Conservation (phyloP, 2,329 filamentous ascomycete species). For the Aspergillus jensenii region DNA sequence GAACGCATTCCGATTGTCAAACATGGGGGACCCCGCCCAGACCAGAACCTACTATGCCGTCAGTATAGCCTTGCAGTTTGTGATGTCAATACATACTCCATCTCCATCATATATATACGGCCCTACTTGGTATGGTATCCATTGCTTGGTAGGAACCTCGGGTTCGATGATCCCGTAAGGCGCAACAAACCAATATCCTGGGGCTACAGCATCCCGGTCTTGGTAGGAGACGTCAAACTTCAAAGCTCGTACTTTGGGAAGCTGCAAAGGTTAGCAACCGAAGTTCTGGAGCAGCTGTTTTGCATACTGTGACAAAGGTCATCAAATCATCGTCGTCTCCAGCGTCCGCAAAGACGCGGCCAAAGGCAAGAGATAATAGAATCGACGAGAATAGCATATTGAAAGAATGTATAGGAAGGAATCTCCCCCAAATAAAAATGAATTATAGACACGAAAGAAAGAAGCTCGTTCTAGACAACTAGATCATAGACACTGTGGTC, state of each 20-base stretch:
- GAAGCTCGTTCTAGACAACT: neutral
- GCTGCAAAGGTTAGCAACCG: slow-evolving; percentile 16
- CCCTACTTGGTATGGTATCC: slow-evolving; percentile 46
- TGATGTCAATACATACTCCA: slow-evolving; percentile 33
- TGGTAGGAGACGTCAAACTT: slow-evolving; percentile 30
- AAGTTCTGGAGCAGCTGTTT: neutral
- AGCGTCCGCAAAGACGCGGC: slow-evolving; percentile 22
- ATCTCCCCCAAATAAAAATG: slow-evolving; percentile 8
- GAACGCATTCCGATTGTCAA: slow-evolving; percentile 49
- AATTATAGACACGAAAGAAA: slow-evolving; percentile 11
- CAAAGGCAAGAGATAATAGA: slow-evolving; percentile 24
- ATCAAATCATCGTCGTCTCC: slow-evolving; percentile 33
- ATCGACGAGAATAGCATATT: slow-evolving; percentile 27
- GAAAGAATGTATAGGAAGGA: slow-evolving; percentile 31
- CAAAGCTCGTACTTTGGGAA: slow-evolving; percentile 25
- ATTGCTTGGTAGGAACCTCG: slow-evolving; percentile 25
- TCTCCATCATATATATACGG: slow-evolving; percentile 52
- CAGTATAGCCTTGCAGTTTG: neutral
- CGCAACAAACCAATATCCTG: slow-evolving; percentile 52
- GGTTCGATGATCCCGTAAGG: slow-evolving; percentile 38
- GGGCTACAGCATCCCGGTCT: slow-evolving; percentile 29
- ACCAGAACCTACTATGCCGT: slow-evolving; percentile 35
- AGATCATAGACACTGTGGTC: slow-evolving; percentile 10
- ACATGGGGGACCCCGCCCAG: slow-evolving; percentile 49
- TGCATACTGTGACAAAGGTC: slow-evolving; percentile 34